Base-by-base conservation (phyloP, 1,139 yeast genomes). In the Taphrina flavorubra region DNA sequence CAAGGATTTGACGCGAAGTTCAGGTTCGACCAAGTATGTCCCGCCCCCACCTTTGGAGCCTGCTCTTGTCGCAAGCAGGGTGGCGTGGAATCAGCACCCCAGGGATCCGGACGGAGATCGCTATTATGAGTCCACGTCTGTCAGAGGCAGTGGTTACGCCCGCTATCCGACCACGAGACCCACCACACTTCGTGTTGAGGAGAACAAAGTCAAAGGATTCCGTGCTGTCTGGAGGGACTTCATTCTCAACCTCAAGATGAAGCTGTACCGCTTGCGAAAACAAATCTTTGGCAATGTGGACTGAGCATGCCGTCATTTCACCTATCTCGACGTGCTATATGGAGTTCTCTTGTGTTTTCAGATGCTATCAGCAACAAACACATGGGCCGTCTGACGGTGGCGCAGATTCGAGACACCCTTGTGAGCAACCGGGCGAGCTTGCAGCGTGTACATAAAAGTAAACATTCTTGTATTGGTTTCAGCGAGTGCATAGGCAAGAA, bases 151-250 rank as follows among this genome's bases (percentile, higher is more conserved):
- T 25, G 67, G 67, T 34, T 63, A 63, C 36, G 60, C 67, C 8
- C 60, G 67, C n/a, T 63, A 63, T 46, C 67, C 67, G 14, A 63
- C 67, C 37, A 63, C 67, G 36, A 63, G 55, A 44, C 61, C 60
- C 13, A 63, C 59, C 36, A 63, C 67, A 18, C 55, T 63, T 16
- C 44, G 67, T 6, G 61, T 63, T 13, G 67, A 63, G 39, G 61
- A 57, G 16, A 34, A 63, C 47, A 56, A 57, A 42, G 67, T 63
- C 67, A 63, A 63, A 51, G 67, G 67, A n/a, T 63, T 63, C 61
- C 31, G 51, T 16, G 67, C 67, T n/a, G 67, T 63, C 36, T 63
- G 67, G 67, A 58, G 67, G n/a, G 55, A 63, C 20, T 63, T 63
- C 56, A 55, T 63, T 39, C 61, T 63, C 37, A 57, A 57, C 34